These are phyloP conservation scores for Umbilicaria muhlenbergii DNA, from an alignment of 495 filamentous ascomycete genomes.

Conservation along the genomic window DNA sequence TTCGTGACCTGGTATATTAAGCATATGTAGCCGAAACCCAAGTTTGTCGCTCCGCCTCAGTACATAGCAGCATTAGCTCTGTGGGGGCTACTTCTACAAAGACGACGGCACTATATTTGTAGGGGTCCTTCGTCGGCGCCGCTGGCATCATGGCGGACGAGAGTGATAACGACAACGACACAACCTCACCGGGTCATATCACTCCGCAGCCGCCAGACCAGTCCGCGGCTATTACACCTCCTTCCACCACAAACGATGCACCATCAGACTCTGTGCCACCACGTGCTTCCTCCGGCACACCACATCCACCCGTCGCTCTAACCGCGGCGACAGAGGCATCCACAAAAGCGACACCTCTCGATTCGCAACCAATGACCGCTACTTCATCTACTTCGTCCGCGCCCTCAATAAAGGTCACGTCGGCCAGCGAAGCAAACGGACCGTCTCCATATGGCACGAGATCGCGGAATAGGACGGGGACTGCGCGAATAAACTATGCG, in stretches of 20 bases:
- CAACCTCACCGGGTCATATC: constrained; percentile 3
- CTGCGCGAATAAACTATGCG: constrained; percentile 80
- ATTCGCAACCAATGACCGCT: constrained; percentile 34
- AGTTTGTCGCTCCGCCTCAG: too few relatives aligned
- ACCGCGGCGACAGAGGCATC: not conserved
- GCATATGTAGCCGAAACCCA: too few relatives aligned
- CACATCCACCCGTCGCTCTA: not conserved
- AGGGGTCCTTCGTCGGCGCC: constrained; percentile 5
- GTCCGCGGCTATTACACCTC: constrained; percentile 4
- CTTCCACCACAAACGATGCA: constrained; percentile 3
- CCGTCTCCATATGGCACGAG: constrained; percentile 84
- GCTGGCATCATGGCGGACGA: constrained; percentile 13
- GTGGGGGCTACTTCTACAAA: too few relatives aligned
- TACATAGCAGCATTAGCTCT: too few relatives aligned
- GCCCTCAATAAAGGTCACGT: constrained; percentile 23
- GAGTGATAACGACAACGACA: constrained; percentile 4
- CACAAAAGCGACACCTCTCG: constrained; percentile 7
- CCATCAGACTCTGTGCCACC: constrained; percentile 2
- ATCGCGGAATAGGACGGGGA: constrained; percentile 75
- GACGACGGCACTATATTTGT: constrained; percentile 5
- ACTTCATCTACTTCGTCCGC: constrained; percentile 27
- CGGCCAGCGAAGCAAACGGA: constrained; percentile 26
- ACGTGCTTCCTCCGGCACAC: constrained; percentile 6
- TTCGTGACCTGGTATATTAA: too few relatives aligned
- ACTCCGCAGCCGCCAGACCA: constrained; percentile 1